Percentiles rank a stretch among this genome's conserved stretches.
These are phyloP conservation scores for Talaromyces pinophilus DNA, from an alignment of 2,329 filamentous ascomycete genomes.

Conservation along the genomic window DNA sequence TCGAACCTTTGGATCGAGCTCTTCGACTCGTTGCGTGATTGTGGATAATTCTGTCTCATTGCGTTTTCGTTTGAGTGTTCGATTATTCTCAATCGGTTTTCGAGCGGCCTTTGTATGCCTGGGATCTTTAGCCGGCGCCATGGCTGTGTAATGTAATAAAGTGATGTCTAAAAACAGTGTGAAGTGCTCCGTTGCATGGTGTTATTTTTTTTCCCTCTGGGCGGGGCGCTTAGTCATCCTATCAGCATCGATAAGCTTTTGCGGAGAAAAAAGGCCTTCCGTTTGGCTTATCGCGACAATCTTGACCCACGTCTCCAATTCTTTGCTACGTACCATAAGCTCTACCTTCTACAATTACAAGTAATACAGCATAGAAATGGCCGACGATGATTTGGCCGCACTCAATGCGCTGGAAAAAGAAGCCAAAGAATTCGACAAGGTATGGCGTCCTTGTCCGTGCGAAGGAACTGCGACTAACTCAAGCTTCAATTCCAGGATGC, in stretches of 20 bases:
- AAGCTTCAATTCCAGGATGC: constrained; percentile 65
- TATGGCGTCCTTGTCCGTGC: constrained; percentile 33
- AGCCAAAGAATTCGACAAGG: constrained; percentile 89
- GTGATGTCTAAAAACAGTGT: neutral
- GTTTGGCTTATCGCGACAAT: constrained; percentile 12
- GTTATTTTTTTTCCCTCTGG: constrained; percentile 26
- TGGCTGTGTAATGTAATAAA: constrained; percentile 25
- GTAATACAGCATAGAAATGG: constrained; percentile 39
- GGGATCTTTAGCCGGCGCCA: constrained; percentile 36
- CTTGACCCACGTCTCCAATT: constrained; percentile 13
- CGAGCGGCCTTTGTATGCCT: constrained; percentile 19
- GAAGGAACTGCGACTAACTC: constrained; percentile 6
- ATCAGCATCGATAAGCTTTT: constrained; percentile 33
- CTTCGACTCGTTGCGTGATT: constrained; percentile 47
- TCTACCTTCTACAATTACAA: neutral
- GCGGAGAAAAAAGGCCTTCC: constrained; percentile 16
- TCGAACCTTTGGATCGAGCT: constrained; percentile 49
- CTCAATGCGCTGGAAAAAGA: constrained; percentile 80
- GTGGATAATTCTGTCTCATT: constrained; percentile 47
- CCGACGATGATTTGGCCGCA: constrained; percentile 69
- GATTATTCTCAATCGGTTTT: constrained; percentile 32
- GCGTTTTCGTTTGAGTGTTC: constrained; percentile 49
- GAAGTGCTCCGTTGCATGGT: neutral
- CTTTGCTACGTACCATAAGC: neutral
- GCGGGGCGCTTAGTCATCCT: constrained; percentile 38